Percentiles rank a stretch among this genome's conserved stretches.
Conservation (phyloP, 129 eudicot species). For the Helianthus tuberosus region DNA sequence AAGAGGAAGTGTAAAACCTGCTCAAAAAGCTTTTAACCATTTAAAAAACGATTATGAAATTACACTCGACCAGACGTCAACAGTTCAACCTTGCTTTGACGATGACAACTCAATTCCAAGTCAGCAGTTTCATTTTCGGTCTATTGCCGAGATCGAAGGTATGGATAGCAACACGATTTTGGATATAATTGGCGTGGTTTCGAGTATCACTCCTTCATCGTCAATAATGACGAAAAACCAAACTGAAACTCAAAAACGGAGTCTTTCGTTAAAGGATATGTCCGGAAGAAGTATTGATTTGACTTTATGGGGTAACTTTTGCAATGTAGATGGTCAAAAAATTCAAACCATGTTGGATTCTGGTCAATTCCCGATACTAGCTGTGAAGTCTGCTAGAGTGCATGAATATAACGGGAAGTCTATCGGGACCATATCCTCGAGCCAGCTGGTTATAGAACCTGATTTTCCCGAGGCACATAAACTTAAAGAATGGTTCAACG, state of each 20-base stretch:
- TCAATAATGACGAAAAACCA: conserved; percentile 66
- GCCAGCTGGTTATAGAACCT: conserved; percentile 76
- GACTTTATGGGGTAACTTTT: conserved; percentile 89
- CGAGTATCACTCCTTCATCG: conserved; percentile 51
- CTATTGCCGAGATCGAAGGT: conserved; percentile 66
- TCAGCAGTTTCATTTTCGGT: conserved; percentile 75
- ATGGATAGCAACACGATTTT: conserved; percentile 60
- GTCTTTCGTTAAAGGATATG: conserved; percentile 68
- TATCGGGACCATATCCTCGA: conserved; percentile 63
- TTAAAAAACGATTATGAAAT: conserved; percentile 82
- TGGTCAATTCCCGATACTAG: conserved; percentile 71
- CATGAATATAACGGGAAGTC: conserved; percentile 78
- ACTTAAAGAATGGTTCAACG: conserved; percentile 69
- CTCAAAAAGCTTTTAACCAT: conserved; percentile 80
- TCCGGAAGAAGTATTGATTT: conserved; percentile 80
- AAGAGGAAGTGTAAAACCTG: conserved; percentile 74
- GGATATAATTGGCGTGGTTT: conserved; percentile 81
- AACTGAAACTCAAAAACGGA: conserved; percentile 63
- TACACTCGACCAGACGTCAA: conserved; percentile 60
- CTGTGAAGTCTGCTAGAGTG: conserved; percentile 73
- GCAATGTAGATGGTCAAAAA: conserved; percentile 80
- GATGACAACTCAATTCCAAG: conserved; percentile 70
- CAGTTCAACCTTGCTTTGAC: conserved; percentile 68
- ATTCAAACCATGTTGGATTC: conserved; percentile 67
- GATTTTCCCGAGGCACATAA: conserved; percentile 79